Conservation (phyloP, 345 rosid genomes). For the Erodium maritimum region DNA sequence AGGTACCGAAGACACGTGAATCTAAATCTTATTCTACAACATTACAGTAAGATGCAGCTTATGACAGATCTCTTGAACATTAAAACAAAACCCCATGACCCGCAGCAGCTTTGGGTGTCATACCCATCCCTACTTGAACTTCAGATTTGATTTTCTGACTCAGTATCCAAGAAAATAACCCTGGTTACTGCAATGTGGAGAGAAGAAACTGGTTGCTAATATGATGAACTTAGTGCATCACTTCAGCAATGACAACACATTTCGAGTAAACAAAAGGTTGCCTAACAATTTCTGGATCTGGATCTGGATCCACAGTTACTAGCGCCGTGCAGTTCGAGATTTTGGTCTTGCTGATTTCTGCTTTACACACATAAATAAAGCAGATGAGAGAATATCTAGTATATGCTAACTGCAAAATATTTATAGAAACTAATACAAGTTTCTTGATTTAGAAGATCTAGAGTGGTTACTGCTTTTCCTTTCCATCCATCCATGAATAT, state of each 20-base stretch:
- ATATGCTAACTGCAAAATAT: not conserved
- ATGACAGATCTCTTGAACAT: not conserved
- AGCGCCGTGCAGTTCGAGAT: constrained; percentile 66
- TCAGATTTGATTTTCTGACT: not conserved
- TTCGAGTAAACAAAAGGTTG: not conserved
- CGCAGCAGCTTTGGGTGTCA: not conserved
- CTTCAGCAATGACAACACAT: not conserved
- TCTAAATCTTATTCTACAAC: constrained; percentile 9
- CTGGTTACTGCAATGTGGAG: not conserved
- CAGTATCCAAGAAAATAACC: not conserved
- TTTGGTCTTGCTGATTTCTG: constrained; percentile 81
- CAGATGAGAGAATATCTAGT: too few relatives aligned
- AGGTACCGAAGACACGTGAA: not conserved
- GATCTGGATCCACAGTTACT: constrained; percentile 13
- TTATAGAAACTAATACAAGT: not conserved
- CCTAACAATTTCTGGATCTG: not conserved
- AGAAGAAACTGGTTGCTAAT: not conserved
- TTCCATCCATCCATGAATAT: not conserved
- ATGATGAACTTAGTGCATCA: not conserved
- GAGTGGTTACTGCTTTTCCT: not conserved
- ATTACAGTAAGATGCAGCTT: not conserved
- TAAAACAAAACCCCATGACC: not conserved
- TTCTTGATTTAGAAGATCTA: not conserved
- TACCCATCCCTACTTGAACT: not conserved
- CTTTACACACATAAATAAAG: constrained; percentile 12